phyloP scores from a whole-genome alignment of 2,329 filamentous ascomycete genomes.

The Hawksworthiomyces lignivorus region DNA sequence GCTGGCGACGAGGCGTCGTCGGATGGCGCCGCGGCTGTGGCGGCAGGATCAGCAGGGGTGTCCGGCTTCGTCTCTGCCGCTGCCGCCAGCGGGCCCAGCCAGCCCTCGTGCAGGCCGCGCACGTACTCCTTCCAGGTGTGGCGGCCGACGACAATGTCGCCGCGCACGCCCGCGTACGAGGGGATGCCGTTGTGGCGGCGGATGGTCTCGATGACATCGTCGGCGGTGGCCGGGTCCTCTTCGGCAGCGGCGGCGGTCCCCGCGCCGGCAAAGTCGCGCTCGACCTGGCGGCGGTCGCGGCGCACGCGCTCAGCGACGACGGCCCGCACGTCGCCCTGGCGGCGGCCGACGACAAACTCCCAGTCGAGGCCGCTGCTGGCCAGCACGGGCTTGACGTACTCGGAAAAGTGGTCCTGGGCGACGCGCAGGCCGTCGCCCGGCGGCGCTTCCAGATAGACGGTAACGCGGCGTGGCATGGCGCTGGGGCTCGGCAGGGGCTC shows the following conservation, averaged over 20 bases:
- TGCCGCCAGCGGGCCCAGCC: conserved; percentile 75
- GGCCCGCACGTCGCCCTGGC: conserved; percentile 86
- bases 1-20: conserved; percentile 49
- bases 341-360: conserved; percentile 87
- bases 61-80: conserved; percentile 39
- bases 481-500: conserved; percentile 62
- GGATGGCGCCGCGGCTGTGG: conserved; percentile 13
- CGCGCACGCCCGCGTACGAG: conserved; percentile 65
- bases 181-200: conserved; percentile 59
- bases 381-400: conserved; percentile 90
- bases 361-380: conserved; percentile 88
- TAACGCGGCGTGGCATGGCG: conserved; percentile 73
- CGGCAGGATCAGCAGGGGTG: conserved; percentile 10
- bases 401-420: conserved; percentile 91
- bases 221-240: conserved; percentile 43
- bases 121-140: conserved; percentile 98
- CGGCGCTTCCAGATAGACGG: conserved; percentile 76
- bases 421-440: conserved; percentile 76
- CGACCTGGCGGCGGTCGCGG: conserved; percentile 55
- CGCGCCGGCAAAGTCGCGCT: conserved; percentile 31
- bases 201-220: conserved; percentile 53
- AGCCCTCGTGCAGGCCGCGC: conserved; percentile 87
- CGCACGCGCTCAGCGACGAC: conserved; percentile 81
- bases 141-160: conserved; percentile 82
- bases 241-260: conserved; percentile 23